Base-by-base conservation (phyloP, 1,284 basidiomycete species). In the Phenoliferia sp. region DNA sequence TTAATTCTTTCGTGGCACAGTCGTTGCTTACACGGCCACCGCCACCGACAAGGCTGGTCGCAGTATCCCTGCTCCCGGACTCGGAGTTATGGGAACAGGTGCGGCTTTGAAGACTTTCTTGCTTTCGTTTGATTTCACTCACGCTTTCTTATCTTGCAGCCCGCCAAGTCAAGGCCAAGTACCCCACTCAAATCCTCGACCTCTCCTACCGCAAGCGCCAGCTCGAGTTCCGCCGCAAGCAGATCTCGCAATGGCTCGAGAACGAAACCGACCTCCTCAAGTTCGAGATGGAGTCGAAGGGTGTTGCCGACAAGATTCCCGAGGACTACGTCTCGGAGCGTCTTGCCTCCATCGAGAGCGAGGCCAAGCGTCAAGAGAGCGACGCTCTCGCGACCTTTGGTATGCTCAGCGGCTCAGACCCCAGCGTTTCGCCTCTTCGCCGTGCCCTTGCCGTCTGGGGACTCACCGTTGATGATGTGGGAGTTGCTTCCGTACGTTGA, bases 391-490 rank as follows among this genome's bases (percentile, higher is more conserved):
- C 87, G 0, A 90, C 90, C 57, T 97, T 92, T 78, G 94, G 94
- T 66, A 96, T 97, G 94, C 74, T 75, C 59, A 85, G 95, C n/a
- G 88, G 91, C 77, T 82, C 81, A 33, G 92, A 96, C 78, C 87
- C 90, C 67, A 86, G 86, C 61, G 85, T 95, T 70, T 88, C 92
- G 34, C 95, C 95, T 67, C 85, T 99, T 69, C 91, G 94, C 75
- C 90, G 93, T 63, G 94, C 94, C 12, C 85, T 99, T 61, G 95
- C 96, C 66, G 90, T 97, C 61, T 99, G 94, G 93, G 94, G 94
- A 72, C 83, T 99, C 67, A 90, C 87, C 29, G 89, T 90, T 39
- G 94, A 99, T 78, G 92, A 96, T 70, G 88, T 99, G 72, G 83
- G 84, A 69, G 82, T 83, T 69, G 73, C 76, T 22, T 78, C 76